Evolutionary conservation across 106 monocot species (phyloP).

Genomic region (Apostasia ramifera): DNA sequence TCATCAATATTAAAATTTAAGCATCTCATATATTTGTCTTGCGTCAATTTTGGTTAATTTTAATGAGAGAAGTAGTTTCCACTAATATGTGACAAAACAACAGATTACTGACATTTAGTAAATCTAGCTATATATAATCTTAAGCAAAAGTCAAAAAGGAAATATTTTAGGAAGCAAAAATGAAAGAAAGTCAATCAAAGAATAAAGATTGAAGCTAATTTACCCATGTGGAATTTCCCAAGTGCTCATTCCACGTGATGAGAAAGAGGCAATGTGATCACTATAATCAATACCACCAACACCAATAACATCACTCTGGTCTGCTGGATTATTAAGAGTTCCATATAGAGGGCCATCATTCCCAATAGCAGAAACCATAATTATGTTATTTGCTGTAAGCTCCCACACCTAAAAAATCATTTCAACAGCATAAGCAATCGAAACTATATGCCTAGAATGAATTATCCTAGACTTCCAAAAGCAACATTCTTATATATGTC

Average conservation of each 20-base stretch:
- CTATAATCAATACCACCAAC: conserved; percentile 98
- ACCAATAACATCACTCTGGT: conserved; percentile 99
- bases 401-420: conserved; percentile 78
- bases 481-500: too few species aligned
- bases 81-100: too few species aligned
- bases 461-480: too few species aligned
- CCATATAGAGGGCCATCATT: conserved; percentile 99
- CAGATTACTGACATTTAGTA: too few species aligned
- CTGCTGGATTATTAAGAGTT: conserved; percentile 96
- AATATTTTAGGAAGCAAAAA: too few species aligned
- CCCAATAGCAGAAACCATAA: conserved; percentile 99
- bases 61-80: too few species aligned
- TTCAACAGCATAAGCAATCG: conserved; percentile 6
- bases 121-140: too few species aligned
- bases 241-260: conserved; percentile 99
- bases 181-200: conserved; percentile 2
- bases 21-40: too few species aligned
- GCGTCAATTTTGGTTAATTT: too few species aligned
- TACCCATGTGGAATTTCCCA: conserved; percentile 99
- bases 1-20: too few species aligned
- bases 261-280: conserved; percentile 95
- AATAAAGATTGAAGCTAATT: neutral
- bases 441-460: neutral
- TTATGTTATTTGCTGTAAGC: conserved; percentile 97
- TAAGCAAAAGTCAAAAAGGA: too few species aligned